Conservation (phyloP, 2,329 filamentous ascomycete species). For the Colletotrichum noveboracense region DNA sequence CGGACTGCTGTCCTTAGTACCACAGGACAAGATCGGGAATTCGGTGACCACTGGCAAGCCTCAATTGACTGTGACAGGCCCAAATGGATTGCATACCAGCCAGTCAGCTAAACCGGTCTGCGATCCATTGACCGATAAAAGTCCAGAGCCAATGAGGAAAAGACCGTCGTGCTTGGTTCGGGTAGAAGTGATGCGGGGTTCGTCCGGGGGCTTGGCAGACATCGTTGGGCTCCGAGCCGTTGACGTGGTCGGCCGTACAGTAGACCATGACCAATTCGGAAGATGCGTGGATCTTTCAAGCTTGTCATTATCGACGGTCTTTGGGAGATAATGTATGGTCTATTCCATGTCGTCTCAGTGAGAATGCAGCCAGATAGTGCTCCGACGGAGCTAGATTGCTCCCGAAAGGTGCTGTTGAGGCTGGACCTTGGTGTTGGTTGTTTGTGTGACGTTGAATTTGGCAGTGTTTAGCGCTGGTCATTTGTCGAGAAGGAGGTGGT, state of each 20-base stretch:
- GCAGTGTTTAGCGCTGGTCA: not conserved
- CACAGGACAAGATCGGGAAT: not conserved
- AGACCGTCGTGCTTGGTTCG: not conserved
- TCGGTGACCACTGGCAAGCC: not conserved
- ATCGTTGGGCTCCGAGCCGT: not conserved
- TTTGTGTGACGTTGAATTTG: conserved; percentile 8
- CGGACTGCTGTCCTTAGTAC: not conserved
- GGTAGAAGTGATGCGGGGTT: not conserved
- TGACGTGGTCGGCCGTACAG: not conserved
- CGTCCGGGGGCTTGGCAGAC: not conserved
- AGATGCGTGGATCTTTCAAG: not conserved
- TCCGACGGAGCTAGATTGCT: not conserved
- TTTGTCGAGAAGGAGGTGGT: not conserved
- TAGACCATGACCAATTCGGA: not conserved
- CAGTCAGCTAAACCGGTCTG: not conserved
- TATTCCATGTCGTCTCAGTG: not conserved
- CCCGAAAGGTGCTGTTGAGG: not conserved
- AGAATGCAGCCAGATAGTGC: not conserved
- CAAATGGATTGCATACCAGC: not conserved
- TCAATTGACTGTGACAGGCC: not conserved
- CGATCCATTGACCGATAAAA: not conserved
- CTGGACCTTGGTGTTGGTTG: not conserved
- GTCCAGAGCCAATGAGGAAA: not conserved
- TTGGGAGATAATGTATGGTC: not conserved
- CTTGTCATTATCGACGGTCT: not conserved